These are phyloP conservation scores for Agaricales sp. DNA, from an alignment of 1,284 basidiomycete species.

Conservation along the genomic window DNA sequence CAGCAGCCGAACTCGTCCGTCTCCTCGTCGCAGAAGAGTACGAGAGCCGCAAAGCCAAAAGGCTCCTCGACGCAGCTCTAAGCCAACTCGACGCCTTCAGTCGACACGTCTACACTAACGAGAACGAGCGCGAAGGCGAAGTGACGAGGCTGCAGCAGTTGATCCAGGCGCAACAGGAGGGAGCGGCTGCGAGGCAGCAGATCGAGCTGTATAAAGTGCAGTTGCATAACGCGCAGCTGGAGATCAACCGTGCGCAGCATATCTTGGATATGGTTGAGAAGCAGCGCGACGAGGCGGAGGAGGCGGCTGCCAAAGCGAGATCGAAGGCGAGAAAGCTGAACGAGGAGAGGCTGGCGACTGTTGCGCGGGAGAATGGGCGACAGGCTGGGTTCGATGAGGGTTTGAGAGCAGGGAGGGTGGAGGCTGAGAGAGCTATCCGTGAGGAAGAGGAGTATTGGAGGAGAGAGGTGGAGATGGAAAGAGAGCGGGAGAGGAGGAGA, in stretches of 20 bases:
- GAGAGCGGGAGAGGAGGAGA: too few relatives aligned
- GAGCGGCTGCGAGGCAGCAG: conserved; percentile 39
- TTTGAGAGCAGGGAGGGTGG: conserved; percentile 14
- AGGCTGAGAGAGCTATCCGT: neutral
- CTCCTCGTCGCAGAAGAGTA: conserved; percentile 46
- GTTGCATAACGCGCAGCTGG: conserved; percentile 49
- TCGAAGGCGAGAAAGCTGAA: conserved; percentile 35
- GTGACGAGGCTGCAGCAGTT: conserved; percentile 41
- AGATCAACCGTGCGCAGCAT: conserved; percentile 39
- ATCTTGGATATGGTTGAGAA: conserved; percentile 31
- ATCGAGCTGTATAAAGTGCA: conserved; percentile 52
- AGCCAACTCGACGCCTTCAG: conserved; percentile 32
- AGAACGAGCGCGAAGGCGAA: conserved; percentile 39
- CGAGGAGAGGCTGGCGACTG: conserved; percentile 32
- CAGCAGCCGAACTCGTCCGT: conserved; percentile 34
- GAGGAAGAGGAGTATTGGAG: neutral
- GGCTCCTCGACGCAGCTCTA: conserved; percentile 37
- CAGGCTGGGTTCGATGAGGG: conserved; percentile 44
- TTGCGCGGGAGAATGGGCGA: conserved; percentile 44
- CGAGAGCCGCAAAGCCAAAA: conserved; percentile 41
- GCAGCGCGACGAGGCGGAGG: conserved; percentile 41
- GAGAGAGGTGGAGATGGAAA: neutral
- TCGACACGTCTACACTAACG: conserved; percentile 12
- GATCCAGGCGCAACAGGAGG: conserved; percentile 38
- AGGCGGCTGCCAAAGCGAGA: conserved; percentile 32